Base-by-base conservation (phyloP, 441 rosid genomes). In the Populus trichocarpa region DNA sequence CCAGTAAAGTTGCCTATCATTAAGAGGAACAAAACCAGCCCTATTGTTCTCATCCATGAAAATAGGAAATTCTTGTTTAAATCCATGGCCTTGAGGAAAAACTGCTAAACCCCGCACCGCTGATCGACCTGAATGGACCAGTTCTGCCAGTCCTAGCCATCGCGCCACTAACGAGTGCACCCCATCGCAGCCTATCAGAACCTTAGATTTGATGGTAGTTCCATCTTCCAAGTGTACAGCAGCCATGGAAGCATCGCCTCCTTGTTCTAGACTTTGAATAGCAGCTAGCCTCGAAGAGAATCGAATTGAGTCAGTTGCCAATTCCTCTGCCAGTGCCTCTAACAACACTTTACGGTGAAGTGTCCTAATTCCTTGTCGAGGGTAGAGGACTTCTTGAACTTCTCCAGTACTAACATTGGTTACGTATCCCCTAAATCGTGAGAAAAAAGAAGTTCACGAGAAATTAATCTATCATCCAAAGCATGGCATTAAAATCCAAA, bases 161-260 rank as follows among this genome's bases (percentile, higher is more conserved):
- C 72, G 42, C 3, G 87, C 86, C 42, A 87, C 85, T 33, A 57
- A 30, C 1, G 89, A 87, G 75, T 84, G 85, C 40, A 83, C 84
- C 33, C 92, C 90, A 23, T 89, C 90, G 36, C 90, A 89, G 26
- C 90, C 90, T 40, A 89, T 83, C 77, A 87, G 57, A 53, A 87
- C 83, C 88, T 84, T 85, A 1, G 92, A 76, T 70, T 77, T 85
- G 79, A 88, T 79, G 25, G 36, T 28, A 33, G 88, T 75, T 71
- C 86, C 86, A 70, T 88, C 90, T n/a, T 74, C 83, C 70, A 87
- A 78, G 33, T 50, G 75, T 23, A 85, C 65, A 73, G 82, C 35
- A 3, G 76, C 67, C 13, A 66, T 12, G 13, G 82, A 23, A 4
- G 35, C 72, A 40, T 42, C 50, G 3, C 72, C 78, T 38, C 70